Conservation (phyloP, 2,329 filamentous ascomycete genomes). For the Cadophora sp. region DNA sequence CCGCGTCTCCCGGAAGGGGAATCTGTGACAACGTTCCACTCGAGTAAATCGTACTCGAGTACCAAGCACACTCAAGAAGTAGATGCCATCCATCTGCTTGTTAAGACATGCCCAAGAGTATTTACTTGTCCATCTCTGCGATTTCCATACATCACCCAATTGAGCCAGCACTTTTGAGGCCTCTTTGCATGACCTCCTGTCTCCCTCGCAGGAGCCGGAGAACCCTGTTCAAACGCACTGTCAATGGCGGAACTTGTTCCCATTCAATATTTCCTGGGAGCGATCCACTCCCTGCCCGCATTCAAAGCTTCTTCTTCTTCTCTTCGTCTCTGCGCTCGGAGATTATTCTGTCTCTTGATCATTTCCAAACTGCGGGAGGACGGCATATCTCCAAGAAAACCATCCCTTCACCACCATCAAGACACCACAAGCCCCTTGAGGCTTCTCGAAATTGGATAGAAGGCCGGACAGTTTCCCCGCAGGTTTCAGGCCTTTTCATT, state of each 20-base stretch:
- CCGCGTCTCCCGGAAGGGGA: constrained; percentile 12
- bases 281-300: background rate
- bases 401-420: constrained; percentile 1
- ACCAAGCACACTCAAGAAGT: background rate
- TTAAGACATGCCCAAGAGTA: constrained; percentile 2
- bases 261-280: constrained; percentile 18
- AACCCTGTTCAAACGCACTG: constrained; percentile 15
- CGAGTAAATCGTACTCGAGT: background rate
- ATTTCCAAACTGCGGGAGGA: constrained; percentile 19
- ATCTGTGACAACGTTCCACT: constrained; percentile 10
- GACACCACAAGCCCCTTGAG: background rate
- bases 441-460: constrained; percentile 22
- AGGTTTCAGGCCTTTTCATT: constrained; percentile 26
- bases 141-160: background rate
- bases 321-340: constrained; percentile 18
- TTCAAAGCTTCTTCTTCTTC: constrained; percentile 21
- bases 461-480: constrained; percentile 26
- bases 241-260: constrained; percentile 14
- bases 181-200: constrained; percentile 18
- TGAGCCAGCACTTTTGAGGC: background rate
- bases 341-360: constrained; percentile 27
- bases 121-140: background rate
- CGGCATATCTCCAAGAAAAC: constrained; percentile 8
- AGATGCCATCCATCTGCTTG: background rate
- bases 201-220: constrained; percentile 12